phyloP scores from a whole-genome alignment of 352 stramenopile genomes.

The Phytophthora nicotianae region DNA sequence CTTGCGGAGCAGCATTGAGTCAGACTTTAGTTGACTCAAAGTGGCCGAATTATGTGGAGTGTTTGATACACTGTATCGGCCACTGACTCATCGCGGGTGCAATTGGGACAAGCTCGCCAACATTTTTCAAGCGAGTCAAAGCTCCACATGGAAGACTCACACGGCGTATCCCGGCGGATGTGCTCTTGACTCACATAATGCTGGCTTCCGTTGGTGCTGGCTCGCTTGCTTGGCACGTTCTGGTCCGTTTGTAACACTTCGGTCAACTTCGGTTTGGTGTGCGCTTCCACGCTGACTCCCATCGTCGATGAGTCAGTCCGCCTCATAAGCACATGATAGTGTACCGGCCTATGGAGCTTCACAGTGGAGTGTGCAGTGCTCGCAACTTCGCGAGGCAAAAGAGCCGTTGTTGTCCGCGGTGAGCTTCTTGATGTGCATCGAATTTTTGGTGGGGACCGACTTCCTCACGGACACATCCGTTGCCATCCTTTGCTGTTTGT shows the following conservation, averaged over 20 bases:
- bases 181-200: conserved; percentile 19
- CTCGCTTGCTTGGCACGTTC: conserved; percentile 4
- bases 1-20: not conserved
- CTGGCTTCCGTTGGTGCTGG: conserved; percentile 2
- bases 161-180: conserved; percentile 13
- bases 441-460: conserved; percentile 26
- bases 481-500: not conserved
- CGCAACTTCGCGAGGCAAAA: conserved; percentile 2
- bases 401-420: conserved; percentile 10
- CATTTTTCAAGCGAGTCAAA: conserved; percentile 2
- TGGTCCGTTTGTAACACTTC: conserved; percentile 18
- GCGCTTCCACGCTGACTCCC: conserved; percentile 9
- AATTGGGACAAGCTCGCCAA: conserved; percentile 4
- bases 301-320: conserved; percentile 26
- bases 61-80: not conserved
- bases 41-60: conserved; percentile 10
- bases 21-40: conserved; percentile 12
- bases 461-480: conserved; percentile 1
- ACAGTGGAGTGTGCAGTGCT: not conserved
- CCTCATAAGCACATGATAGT: not conserved
- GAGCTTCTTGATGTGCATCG: conserved; percentile 26
- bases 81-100: conserved; percentile 11
- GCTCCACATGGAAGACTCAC: conserved; percentile 2
- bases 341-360: too few relatives aligned
- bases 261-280: conserved; percentile 32